Conservation (phyloP, 73 alveolate genomes). For the Paramecium biaurelia region DNA sequence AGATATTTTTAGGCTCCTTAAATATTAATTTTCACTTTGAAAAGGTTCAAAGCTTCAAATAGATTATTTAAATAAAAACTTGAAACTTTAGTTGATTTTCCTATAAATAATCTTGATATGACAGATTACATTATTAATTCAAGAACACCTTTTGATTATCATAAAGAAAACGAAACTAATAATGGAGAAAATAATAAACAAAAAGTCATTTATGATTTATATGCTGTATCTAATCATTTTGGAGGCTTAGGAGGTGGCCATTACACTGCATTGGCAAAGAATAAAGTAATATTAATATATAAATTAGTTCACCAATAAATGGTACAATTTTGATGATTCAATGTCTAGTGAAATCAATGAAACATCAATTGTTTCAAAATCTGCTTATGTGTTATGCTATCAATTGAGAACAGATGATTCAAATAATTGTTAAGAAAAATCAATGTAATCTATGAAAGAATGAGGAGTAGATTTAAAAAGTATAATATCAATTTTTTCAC, state of each 20-base stretch:
- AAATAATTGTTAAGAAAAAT: neutral
- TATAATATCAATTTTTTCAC: neutral
- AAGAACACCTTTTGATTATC: constrained; percentile 48
- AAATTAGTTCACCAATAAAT: neutral
- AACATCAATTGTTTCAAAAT: neutral
- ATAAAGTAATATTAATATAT: neutral
- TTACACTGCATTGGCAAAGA: constrained; percentile 78
- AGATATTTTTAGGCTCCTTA: constrained; percentile 76
- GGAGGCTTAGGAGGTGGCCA: constrained; percentile 84
- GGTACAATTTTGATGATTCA: constrained; percentile 45
- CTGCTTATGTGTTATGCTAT: constrained; percentile 35
- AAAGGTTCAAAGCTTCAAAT: constrained; percentile 78
- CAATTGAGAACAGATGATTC: neutral
- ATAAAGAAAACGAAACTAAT: constrained; percentile 43
- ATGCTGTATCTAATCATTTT: constrained; percentile 76
- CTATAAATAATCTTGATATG: constrained; percentile 66
- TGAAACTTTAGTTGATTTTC: constrained; percentile 75
- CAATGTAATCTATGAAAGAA: neutral
- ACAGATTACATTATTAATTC: constrained; percentile 60
- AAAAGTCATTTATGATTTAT: constrained; percentile 70
- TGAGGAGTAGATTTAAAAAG: neutral
- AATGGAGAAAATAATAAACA: neutral
- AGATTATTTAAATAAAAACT: constrained; percentile 70
- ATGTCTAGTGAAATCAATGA: neutral
- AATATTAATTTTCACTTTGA: constrained; percentile 80